Percentiles rank a stretch among this genome's conserved stretches.
Evolutionary conservation across 2,329 filamentous ascomycete genomes (phyloP).

Genomic region (Penicillium griseofulvum): DNA sequence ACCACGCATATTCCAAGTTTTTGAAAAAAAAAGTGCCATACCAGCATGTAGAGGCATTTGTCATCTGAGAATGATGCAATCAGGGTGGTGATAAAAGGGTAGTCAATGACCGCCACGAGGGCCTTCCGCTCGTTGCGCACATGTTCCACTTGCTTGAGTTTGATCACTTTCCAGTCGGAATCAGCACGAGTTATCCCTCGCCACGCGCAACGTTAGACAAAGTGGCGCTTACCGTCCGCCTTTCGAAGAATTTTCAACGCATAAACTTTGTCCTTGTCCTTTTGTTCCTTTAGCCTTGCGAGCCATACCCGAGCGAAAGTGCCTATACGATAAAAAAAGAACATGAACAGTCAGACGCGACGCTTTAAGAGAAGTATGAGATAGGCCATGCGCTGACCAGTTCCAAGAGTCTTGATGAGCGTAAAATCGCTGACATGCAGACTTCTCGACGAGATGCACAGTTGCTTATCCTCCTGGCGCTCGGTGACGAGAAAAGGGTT

Average conservation of each 20-base stretch:
- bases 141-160: conserved; percentile 67
- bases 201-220: conserved; percentile 3
- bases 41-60: conserved; percentile 56
- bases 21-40: conserved; percentile 30
- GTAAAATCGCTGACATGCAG: conserved; percentile 47
- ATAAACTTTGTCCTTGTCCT: conserved; percentile 43
- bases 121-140: conserved; percentile 66
- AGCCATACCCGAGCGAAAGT: conserved; percentile 55
- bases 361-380: background rate
- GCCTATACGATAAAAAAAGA: conserved; percentile 33
- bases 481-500: conserved; percentile 41
- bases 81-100: conserved; percentile 66
- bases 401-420: conserved; percentile 50
- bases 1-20: background rate
- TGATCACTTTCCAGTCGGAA: conserved; percentile 43
- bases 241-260: conserved; percentile 52
- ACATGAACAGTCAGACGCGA: background rate
- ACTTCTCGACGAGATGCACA: conserved; percentile 37
- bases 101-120: conserved; percentile 60
- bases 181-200: conserved; percentile 8
- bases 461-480: conserved; percentile 37
- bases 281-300: conserved; percentile 41
- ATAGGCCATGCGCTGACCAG: conserved; percentile 37
- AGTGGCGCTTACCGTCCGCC: conserved; percentile 43
- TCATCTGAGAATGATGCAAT: conserved; percentile 63